phyloP scores from a whole-genome alignment of 106 monocot genomes.

The Dendrobium huoshanense region DNA sequence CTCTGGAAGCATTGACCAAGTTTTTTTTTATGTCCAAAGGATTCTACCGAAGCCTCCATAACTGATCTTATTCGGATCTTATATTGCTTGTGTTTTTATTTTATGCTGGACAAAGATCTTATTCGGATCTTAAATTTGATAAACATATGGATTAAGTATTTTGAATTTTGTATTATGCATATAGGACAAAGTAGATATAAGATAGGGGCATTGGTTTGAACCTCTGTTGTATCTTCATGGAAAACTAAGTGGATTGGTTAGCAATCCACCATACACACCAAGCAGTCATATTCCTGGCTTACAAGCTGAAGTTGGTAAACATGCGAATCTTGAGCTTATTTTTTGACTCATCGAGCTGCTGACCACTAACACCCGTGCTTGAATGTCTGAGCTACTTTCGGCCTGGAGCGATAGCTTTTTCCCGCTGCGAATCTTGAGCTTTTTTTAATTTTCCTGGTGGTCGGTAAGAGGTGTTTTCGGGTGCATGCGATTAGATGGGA shows the following conservation, averaged over 20 bases:
- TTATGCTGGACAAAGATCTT: too few species aligned
- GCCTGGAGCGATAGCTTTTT: neutral
- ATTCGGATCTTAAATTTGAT: too few species aligned
- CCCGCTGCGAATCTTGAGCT: neutral
- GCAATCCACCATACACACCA: too few species aligned
- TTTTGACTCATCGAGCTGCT: neutral
- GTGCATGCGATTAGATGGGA: neutral
- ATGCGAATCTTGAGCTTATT: neutral
- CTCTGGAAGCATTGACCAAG: conserved; percentile 52
- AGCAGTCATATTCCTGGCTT: too few species aligned
- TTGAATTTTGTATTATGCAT: too few species aligned
- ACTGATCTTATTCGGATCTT: conserved; percentile 49
- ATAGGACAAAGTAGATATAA: too few species aligned
- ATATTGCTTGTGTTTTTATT: conserved; percentile 13
- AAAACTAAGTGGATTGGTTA: too few species aligned
- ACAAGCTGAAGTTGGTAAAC: too few species aligned
- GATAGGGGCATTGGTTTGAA: too few species aligned
- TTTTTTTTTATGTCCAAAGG: conserved; percentile 69
- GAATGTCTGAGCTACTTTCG: neutral
- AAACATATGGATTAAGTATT: too few species aligned
- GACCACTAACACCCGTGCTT: neutral
- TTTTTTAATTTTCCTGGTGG: neutral
- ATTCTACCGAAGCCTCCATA: conserved; percentile 46
- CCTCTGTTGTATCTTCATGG: too few species aligned
- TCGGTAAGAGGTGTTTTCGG: neutral